Percentiles rank a stretch among this genome's conserved stretches.
Evolutionary conservation across 179 eudicot genomes (phyloP).

Genomic region (Nepenthes alata): DNA sequence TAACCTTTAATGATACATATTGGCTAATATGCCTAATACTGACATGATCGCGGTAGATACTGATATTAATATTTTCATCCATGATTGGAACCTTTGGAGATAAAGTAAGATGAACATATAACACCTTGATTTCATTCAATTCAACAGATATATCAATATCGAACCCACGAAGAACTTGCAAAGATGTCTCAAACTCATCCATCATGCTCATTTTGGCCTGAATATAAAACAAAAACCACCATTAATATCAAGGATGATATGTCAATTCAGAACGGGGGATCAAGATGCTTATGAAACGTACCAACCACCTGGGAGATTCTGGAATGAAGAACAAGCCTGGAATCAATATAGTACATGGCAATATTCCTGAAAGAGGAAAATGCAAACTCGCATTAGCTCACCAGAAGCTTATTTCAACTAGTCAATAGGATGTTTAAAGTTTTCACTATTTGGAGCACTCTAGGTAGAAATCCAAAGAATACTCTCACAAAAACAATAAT

Average conservation of each 20-base stretch:
- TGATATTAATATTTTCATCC: no score
- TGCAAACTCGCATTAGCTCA: constrained; percentile 5
- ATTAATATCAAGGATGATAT: constrained; percentile 5
- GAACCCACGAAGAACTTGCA: constrained; percentile 98
- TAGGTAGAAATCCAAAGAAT: no score
- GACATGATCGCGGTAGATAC: no score
- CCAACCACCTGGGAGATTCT: constrained; percentile 99
- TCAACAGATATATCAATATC: constrained; percentile 52
- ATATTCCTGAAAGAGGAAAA: constrained; percentile 40
- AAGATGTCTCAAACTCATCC: constrained; percentile 82
- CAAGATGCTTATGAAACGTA: constrained; percentile 19
- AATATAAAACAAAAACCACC: constrained; percentile 6
- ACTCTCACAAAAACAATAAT: no score
- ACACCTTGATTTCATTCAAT: no score
- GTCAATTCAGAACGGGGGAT: neutral
- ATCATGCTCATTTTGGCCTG: constrained; percentile 96
- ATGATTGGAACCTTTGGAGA: no score
- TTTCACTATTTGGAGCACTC: no score
- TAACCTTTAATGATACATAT: no score
- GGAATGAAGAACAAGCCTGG: constrained; percentile 98
- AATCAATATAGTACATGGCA: constrained; percentile 79
- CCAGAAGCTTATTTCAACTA: no score
- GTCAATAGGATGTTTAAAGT: no score
- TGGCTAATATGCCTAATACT: no score
- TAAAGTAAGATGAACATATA: no score